These are phyloP conservation scores for Avena atlantica DNA, from an alignment of 176 grass and related monocot species.

Conservation along the genomic window DNA sequence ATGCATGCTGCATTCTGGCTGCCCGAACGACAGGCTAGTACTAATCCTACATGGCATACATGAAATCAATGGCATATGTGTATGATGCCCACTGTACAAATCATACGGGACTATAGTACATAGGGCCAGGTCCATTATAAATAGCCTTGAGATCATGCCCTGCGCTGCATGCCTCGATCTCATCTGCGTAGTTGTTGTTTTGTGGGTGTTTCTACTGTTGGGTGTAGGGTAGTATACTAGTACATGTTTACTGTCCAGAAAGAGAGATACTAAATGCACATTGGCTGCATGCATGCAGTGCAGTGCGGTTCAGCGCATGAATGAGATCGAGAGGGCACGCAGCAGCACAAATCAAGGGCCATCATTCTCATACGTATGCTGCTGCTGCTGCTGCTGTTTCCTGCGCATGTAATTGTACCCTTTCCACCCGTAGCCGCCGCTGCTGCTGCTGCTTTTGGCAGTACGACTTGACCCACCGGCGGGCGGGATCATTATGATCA, in stretches of 20 bases:
- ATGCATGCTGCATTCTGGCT: slow-evolving; percentile 9
- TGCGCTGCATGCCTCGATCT: neutral
- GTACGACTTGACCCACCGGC: slow-evolving; percentile 24
- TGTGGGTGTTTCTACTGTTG: slow-evolving; percentile 21
- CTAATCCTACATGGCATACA: neutral
- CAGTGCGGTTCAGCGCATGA: slow-evolving; percentile 20
- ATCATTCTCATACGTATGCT: slow-evolving; percentile 50
- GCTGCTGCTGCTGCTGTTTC: neutral
- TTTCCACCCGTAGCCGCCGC: neutral
- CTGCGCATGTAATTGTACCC: slow-evolving; percentile 52
- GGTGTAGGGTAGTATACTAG: neutral
- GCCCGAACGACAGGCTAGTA: neutral
- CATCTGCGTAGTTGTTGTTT: slow-evolving; percentile 19
- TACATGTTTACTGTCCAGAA: neutral
- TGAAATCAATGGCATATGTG: slow-evolving; percentile 20
- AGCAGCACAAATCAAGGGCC: slow-evolving; percentile 52
- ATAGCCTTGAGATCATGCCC: slow-evolving; percentile 17
- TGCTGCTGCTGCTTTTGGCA: neutral
- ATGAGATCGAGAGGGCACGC: slow-evolving; percentile 12
- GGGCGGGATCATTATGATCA: slow-evolving; percentile 1
- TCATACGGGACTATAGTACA: too few species aligned
- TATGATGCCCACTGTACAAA: neutral
- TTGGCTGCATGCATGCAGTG: neutral
- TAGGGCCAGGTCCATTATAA: neutral
- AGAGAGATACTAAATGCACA: neutral